Evolutionary conservation across 139 green algal species (phyloP), one percentile per base, ranked within the genome.

Genomic region (Tetraselmis chui): DNA sequence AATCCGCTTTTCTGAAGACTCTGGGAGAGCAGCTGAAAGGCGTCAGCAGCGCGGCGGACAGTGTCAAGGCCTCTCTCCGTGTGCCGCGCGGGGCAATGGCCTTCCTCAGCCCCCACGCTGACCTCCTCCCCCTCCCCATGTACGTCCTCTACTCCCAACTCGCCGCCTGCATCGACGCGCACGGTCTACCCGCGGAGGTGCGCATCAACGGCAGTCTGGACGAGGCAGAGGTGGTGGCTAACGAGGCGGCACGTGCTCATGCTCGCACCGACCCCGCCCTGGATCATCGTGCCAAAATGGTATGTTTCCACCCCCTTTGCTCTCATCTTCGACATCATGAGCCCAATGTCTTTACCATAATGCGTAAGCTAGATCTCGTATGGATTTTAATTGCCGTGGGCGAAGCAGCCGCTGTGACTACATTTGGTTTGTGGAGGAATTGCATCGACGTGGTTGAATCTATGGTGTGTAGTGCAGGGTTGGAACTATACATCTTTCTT

Each of bases 71-170:
- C 2, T 28, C 87, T 24, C 77, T 90, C 28, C 24, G 31, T 1
- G 23, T 87, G 31, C 80, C 77, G 5, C 28, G 28, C 11, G 1
- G n/a, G 11, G 75, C 59, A 5, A 32, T 85, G 22, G 77, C 75
- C 1, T 81, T 85, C 31, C 78, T 88, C 25, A 82, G 84, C n/a
- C 32, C 74, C 28, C 58, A 59, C 25, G 84, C 89, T 28, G 82
- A 88, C 29, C 85, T 94, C 32, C 85, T 94, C 28, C 90, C 91
- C 23, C 78, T 85, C 32, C 86, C 90, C 0, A 80, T 94, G 5
- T 93, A 92, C 83, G 81, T 93, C 28, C 32, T 92, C n/a, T 94
- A 92, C 86, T 86, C 86, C 2, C 91, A 93, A 84, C 77, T 94
- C 0, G 79, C 81, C 26, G 87, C 88, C 0, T 81, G 80, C 32